Conservation (phyloP, 139 green algal species). For the Chlamydomonas asymmetrica region DNA sequence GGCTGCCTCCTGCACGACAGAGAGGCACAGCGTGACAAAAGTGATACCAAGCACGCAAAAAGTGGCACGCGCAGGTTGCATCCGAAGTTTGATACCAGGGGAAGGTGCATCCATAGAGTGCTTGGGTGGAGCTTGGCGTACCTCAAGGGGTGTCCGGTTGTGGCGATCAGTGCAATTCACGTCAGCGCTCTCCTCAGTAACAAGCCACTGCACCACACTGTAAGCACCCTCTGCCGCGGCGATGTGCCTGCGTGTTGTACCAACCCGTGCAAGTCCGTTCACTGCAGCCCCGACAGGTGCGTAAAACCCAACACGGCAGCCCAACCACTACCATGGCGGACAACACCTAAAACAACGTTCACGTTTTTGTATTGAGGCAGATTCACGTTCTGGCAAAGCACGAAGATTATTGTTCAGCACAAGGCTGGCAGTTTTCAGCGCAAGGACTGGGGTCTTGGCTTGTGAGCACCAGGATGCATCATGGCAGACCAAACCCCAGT, state of each 20-base stretch:
- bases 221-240: constrained; percentile 76
- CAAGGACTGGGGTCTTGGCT: no score
- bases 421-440: no score
- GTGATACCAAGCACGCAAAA: no score
- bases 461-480: no score
- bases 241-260: constrained; percentile 69
- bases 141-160: constrained; percentile 83
- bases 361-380: no score
- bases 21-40: neutral
- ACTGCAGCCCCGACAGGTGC: neutral
- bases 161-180: constrained; percentile 80
- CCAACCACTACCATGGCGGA: neutral
- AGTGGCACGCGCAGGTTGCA: no score
- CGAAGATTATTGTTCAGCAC: no score
- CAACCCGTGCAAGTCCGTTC: neutral
- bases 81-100: neutral
- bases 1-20: constrained; percentile 72
- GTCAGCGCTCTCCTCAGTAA: constrained; percentile 59
- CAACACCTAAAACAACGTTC: no score
- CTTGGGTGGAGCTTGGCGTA: constrained; percentile 12
- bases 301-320: neutral
- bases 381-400: no score
- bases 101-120: neutral
- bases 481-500: neutral
- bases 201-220: constrained; percentile 81